A percentile compares a stretch with the other conserved stretches of the same genome.
phyloP scores from a whole-genome alignment of 129 eudicot genomes.

The Saussurea involucrata region DNA sequence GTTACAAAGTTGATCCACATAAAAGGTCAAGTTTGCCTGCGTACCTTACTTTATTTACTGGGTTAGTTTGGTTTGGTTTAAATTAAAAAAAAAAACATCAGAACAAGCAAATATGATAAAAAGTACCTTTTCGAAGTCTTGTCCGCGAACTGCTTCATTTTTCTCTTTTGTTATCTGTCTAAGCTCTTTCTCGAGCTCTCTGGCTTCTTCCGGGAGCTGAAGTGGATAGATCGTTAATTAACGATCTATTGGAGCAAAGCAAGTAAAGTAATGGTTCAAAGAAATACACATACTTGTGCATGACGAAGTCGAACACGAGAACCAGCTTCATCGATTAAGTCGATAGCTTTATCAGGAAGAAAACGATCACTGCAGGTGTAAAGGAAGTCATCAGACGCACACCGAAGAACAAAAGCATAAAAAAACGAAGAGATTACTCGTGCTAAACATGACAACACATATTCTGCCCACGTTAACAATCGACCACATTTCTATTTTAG shows the following conservation, averaged over 20 bases:
- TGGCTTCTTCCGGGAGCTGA: constrained; percentile 95
- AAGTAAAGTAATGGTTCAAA: not conserved
- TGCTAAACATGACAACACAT: not conserved
- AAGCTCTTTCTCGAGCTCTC: constrained; percentile 92
- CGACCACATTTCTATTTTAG: not conserved
- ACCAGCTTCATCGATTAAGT: constrained; percentile 94
- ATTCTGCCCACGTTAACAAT: not conserved
- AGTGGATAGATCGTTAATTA: constrained; percentile 13
- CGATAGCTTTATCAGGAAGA: constrained; percentile 95
- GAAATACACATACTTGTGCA: constrained; percentile 55
- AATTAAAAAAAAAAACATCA: not conserved
- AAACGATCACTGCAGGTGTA: constrained; percentile 68
- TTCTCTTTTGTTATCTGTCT: constrained; percentile 90
- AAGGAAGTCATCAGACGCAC: constrained; percentile 5
- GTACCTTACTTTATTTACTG: not conserved
- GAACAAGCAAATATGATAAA: not conserved
- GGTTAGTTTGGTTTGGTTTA: not conserved
- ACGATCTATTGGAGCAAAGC: not conserved
- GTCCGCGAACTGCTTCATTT: constrained; percentile 83
- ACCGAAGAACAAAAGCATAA: not conserved
- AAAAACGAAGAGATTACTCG: not conserved
- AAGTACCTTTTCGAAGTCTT: constrained; percentile 88
- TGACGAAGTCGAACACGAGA: constrained; percentile 91
- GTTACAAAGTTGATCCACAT: too few relatives aligned
- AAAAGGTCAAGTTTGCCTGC: too few relatives aligned